These are phyloP conservation scores for Fusarium coicis DNA, from an alignment of 2,329 filamentous ascomycete species.

Conservation along the genomic window DNA sequence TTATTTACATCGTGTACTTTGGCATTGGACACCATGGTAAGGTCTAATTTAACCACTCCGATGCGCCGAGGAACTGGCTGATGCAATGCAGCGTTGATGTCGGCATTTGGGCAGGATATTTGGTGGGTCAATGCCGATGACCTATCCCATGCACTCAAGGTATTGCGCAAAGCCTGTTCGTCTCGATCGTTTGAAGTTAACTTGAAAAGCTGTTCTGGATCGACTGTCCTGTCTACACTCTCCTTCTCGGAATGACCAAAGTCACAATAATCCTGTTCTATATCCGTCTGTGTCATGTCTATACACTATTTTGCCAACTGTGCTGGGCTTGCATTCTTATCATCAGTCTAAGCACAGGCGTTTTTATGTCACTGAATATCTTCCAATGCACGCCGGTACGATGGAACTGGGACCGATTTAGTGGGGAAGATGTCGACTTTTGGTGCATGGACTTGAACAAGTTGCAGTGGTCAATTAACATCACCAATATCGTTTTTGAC, in stretches of 20 bases:
- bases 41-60: rapidly evolving
- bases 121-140: neutral
- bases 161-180: rapidly evolving
- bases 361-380: neutral
- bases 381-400: slow-evolving; percentile 11
- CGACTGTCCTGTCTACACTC: slow-evolving; percentile 7
- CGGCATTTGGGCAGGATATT: slow-evolving; percentile 12
- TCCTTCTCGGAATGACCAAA: slow-evolving; percentile 3
- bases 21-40: slow-evolving; percentile 22
- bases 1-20: slow-evolving; percentile 3
- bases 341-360: neutral
- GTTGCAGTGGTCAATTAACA: slow-evolving; percentile 3
- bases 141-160: slow-evolving; percentile 10
- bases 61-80: neutral
- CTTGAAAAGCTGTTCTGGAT: neutral
- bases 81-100: neutral
- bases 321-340: neutral
- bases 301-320: slow-evolving; percentile 2
- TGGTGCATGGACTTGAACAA: slow-evolving; percentile 21
- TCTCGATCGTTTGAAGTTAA: rapidly evolving
- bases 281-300: slow-evolving; percentile 6
- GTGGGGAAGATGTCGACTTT: neutral
- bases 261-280: slow-evolving; percentile 16
- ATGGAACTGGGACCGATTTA: slow-evolving; percentile 14
- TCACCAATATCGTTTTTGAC: slow-evolving; percentile 13